Base-by-base conservation (phyloP, 2,329 filamentous ascomycete species). In the Xylogone sp. region DNA sequence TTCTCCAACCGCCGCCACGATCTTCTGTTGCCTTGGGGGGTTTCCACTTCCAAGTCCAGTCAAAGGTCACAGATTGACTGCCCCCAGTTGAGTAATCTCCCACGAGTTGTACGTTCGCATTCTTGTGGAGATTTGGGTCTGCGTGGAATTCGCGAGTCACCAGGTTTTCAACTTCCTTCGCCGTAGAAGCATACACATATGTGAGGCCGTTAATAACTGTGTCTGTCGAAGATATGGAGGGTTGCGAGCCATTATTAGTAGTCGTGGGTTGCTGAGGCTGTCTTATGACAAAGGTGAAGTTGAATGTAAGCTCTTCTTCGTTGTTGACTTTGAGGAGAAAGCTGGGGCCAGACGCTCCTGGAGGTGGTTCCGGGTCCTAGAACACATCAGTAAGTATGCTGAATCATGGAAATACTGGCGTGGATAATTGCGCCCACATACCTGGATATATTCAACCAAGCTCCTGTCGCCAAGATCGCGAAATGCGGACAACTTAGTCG, bases 21-120 rank as follows among this genome's bases (percentile, higher is more conserved):
- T 97, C 92, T 65, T 97, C 92, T 16, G 75, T 72, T 13, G 74
- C 65, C 75, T 90, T 96, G 34, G 94, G 94, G 8, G 94, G 90
- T 66, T 88, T 90, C 91, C 93, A 99, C 75, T 87, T 94, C 94
- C 94, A 99, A 7, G 87, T 86, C 91, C 93, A 99, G 58, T 93
- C 87, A 66, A 97, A 97, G 29, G 90, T 85, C 24, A 96, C 86
- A 1, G 90, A 93, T 6, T 87, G 76, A 62, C 77, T 89, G n/a
- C 93, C 92, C 27, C 80, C 84, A 0, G 94, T 99, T 2, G 82
- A 80, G 66, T 88, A 97, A 68, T 96, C 91, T 2, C 94, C 94
- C n/a, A 99, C 86, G 43, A 97, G 78, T 64, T 95, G 88, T 39
- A 99, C 94, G 66, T 97, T 97, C 50, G 91, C 81, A 66, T 97